These are phyloP conservation scores for Albugo laibachii DNA, from an alignment of 352 stramenopile species.

Conservation along the genomic window DNA sequence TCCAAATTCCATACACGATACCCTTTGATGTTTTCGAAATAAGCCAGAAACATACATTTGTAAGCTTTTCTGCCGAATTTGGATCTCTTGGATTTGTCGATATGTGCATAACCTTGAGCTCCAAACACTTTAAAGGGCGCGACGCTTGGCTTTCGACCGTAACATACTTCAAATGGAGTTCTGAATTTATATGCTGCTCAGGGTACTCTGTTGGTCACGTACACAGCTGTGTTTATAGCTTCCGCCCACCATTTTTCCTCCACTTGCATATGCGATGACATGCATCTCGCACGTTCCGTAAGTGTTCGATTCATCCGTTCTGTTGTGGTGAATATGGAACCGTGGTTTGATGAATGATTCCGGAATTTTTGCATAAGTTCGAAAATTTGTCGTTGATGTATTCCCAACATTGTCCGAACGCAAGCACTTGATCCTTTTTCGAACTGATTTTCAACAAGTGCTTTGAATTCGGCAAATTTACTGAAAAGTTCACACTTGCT, in stretches of 20 bases:
- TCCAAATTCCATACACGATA: slow-evolving; percentile 7
- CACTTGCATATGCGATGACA: slow-evolving; percentile 5
- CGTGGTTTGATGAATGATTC: background rate
- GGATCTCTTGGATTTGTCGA: slow-evolving; percentile 3
- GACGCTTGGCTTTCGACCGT: too few species aligned
- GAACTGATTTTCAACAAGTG: slow-evolving; percentile 9
- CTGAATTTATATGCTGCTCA: background rate
- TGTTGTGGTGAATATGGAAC: slow-evolving; percentile 10
- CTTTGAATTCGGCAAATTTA: slow-evolving; percentile 7
- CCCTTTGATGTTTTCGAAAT: slow-evolving; percentile 7
- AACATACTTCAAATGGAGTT: too few species aligned
- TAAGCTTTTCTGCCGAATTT: slow-evolving; percentile 10
- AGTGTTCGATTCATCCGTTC: slow-evolving; percentile 9
- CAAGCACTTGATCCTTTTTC: slow-evolving; percentile 9
- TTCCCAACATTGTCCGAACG: slow-evolving; percentile 15
- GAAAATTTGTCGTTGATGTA: slow-evolving; percentile 4
- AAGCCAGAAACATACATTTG: slow-evolving; percentile 11
- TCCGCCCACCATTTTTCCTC: background rate
- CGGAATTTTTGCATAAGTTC: too few species aligned
- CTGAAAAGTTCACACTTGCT: slow-evolving; percentile 6
- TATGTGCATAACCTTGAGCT: slow-evolving; percentile 4
- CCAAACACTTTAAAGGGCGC: slow-evolving; percentile 5
- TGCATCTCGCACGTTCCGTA: slow-evolving; percentile 5
- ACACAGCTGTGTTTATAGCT: too few species aligned
- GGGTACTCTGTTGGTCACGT: too few species aligned